Conservation (phyloP, 768 basidiomycete genomes). For the Flagelloscypha sp. region DNA sequence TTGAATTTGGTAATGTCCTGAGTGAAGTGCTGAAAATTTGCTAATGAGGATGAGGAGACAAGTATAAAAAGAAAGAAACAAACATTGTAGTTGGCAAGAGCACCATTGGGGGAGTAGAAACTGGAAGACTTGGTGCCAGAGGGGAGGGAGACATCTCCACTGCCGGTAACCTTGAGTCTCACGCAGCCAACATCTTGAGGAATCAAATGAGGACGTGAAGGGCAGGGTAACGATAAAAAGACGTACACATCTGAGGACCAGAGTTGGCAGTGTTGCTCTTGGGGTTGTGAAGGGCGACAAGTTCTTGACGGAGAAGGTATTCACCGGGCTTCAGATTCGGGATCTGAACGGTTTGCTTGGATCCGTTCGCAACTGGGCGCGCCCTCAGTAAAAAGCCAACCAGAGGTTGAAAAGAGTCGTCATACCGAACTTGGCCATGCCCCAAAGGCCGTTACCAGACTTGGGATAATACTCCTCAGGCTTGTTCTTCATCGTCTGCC, state of each 20-base stretch:
- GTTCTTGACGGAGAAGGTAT: conserved; percentile 17
- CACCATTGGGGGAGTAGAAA: conserved; percentile 11
- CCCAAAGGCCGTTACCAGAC: conserved; percentile 16
- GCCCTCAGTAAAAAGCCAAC: neutral
- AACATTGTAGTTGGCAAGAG: conserved; percentile 14
- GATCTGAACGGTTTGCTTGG: conserved; percentile 9
- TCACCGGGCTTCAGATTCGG: conserved; percentile 16
- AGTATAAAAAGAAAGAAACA: conserved; percentile 1
- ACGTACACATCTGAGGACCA: conserved; percentile 16
- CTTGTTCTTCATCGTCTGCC: conserved; percentile 15
- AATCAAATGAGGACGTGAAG: neutral
- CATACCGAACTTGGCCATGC: conserved; percentile 16
- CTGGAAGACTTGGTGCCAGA: conserved; percentile 12
- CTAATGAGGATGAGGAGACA: neutral
- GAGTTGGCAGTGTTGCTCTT: conserved; percentile 11
- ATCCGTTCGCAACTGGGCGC: conserved; percentile 6
- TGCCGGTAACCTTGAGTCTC: conserved; percentile 13
- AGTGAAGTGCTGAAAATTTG: conserved; percentile 9
- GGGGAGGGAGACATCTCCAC: conserved; percentile 11
- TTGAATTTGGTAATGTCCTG: conserved; percentile 6
- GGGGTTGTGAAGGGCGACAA: conserved; percentile 16
- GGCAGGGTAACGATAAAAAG: neutral
- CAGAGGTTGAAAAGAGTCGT: conserved; percentile 3
- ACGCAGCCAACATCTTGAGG: conserved; percentile 14
- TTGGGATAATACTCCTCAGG: conserved; percentile 15